Base-by-base conservation (phyloP, 345 rosid species). In the Moricandia moricandioides region DNA sequence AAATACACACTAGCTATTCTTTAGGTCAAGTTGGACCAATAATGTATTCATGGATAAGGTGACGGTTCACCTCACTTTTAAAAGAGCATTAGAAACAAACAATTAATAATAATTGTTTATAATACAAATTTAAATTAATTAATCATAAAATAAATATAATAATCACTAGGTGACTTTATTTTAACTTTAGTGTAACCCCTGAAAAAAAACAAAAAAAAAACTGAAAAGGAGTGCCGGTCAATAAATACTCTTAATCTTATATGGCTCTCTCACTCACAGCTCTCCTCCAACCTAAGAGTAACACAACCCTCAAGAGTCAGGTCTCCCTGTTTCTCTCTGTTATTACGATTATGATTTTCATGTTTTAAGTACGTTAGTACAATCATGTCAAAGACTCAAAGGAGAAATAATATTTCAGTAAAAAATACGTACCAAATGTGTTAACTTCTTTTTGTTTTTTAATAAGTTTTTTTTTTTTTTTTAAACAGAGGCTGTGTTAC, bases 191-290 rank as follows among this genome's bases (percentile, higher is more conserved):
- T 21, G 31, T 55, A 27, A 54, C 5, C 4, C 27, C 1, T 10
- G n/a, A n/a, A n/a, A n/a, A n/a, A n/a, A n/a, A n/a, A n/a, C n/a
- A n/a, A n/a, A n/a, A n/a, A 13, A 54, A 4, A 21, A 18, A 4
- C 18, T 13, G 18, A 13, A 58, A 58, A 8, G 5, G 63, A 59
- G 16, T 58, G 7, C 0, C 11, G 14, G 14, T 43, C 49, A 4
- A 43, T 43, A 43, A 30, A 34, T 29, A 59, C 5, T 7, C 39
- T 7, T 30, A 59, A 30, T 59, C 63, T 3, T 21, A 29, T 13
- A 7, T n/a, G 39, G 8, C 63, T 59, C 18, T 57, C 61, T 24
- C 60, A 58, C 63, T 59, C 39, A 59, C 37, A 59, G 63, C 63
- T 59, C 63, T 29, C 63, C 3, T 26, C 62, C 2, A 27, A 29